Evolutionary conservation across 1,139 yeast species (phyloP).

Genomic region (Geotrichum siamense): DNA sequence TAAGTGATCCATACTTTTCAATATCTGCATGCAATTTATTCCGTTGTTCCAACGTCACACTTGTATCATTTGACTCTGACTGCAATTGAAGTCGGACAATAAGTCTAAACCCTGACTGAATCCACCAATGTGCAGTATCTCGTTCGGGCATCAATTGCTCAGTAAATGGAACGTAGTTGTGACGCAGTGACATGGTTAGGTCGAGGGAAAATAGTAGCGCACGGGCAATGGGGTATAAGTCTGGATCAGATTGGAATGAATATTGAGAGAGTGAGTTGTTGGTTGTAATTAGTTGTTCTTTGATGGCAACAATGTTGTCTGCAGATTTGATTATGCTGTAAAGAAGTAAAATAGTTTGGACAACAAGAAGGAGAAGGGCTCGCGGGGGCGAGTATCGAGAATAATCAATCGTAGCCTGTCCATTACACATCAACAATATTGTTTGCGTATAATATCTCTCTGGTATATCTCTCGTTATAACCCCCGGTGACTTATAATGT

Average conservation of each 20-base stretch:
- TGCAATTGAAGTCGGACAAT: slow-evolving; percentile 9
- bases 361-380: not conserved
- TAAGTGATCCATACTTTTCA: slow-evolving; percentile 3
- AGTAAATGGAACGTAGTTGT: not conserved
- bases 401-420: not conserved
- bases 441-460: slow-evolving; percentile 3
- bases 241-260: not conserved
- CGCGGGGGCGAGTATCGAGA: not conserved
- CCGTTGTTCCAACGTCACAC: not conserved
- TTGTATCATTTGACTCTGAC: not conserved
- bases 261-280: not conserved
- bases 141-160: not conserved
- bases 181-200: slow-evolving; percentile 10
- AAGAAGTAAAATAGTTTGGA: not conserved
- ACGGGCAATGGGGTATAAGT: slow-evolving; percentile 1
- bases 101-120: slow-evolving; percentile 7
- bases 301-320: not conserved
- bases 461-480: slow-evolving; percentile 11
- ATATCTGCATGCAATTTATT: not conserved
- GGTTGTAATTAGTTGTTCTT: not conserved
- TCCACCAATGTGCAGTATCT: slow-evolving; percentile 16
- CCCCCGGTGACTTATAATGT: slow-evolving; percentile 14
- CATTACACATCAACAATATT: not conserved
- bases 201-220: slow-evolving; percentile 11
- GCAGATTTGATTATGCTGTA: not conserved